Conservation (phyloP, 352 stramenopile genomes). For the Peronosclerospora sorghi region DNA sequence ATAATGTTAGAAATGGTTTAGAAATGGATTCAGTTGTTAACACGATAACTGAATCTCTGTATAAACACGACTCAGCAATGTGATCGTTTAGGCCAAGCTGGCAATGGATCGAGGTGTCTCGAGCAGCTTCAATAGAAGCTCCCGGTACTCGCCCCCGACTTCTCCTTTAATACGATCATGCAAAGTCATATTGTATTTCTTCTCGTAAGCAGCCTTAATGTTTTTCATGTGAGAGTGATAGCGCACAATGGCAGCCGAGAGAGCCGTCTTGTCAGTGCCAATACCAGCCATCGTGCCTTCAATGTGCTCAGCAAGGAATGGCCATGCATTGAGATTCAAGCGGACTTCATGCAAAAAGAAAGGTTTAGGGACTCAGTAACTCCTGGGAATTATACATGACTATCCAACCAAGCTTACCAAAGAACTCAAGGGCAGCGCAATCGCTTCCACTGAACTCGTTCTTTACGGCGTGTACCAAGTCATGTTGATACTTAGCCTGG, state of each 20-base stretch:
- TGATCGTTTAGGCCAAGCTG: conserved; percentile 25
- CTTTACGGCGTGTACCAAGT: conserved; percentile 43
- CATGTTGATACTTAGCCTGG: conserved; percentile 46
- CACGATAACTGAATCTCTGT: no score
- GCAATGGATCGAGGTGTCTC: conserved; percentile 26
- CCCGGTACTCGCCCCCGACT: conserved; percentile 43
- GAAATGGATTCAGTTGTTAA: no score
- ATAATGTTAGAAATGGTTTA: no score
- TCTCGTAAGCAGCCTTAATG: conserved; percentile 41
- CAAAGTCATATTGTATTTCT: conserved; percentile 49
- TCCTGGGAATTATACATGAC: no score
- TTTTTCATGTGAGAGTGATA: conserved; percentile 53
- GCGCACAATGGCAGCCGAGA: conserved; percentile 52
- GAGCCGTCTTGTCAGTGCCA: conserved; percentile 55
- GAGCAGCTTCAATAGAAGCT: conserved; percentile 48
- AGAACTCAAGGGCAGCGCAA: conserved; percentile 37
- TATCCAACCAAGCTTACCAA: conserved; percentile 15
- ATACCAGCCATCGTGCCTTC: conserved; percentile 55
- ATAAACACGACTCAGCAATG: no score
- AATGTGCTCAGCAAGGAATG: conserved; percentile 49
- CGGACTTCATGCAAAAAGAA: conserved; percentile 18
- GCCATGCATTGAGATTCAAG: conserved; percentile 44
- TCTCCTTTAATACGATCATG: conserved; percentile 46
- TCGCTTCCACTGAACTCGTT: conserved; percentile 57
- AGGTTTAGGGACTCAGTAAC: no score